A percentile compares a stretch with the other conserved stretches of the same genome.
These are phyloP conservation scores for Eucalyptus decipiens DNA, from an alignment of 345 rosid genomes.

Conservation along the genomic window DNA sequence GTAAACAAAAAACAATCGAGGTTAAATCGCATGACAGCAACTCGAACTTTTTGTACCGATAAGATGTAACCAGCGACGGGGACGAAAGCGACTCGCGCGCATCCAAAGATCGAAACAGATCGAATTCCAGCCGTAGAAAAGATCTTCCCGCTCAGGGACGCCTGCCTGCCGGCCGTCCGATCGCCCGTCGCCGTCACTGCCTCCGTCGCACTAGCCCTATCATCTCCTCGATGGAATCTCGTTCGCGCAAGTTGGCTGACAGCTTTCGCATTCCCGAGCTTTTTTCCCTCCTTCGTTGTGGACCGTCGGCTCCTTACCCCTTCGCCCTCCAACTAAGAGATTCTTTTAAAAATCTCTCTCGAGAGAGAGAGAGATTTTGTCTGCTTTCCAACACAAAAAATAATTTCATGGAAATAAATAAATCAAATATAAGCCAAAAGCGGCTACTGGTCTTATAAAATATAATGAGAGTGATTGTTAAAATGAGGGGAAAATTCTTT, in stretches of 20 bases:
- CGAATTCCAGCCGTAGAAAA: background rate
- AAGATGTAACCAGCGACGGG: background rate
- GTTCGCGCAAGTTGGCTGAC: background rate
- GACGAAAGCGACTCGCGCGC: background rate
- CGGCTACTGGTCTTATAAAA: background rate
- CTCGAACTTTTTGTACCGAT: background rate
- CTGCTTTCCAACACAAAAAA: background rate
- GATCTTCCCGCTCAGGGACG: background rate
- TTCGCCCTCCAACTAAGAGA: background rate
- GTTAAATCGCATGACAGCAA: background rate
- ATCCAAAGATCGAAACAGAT: background rate
- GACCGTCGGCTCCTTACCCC: slow-evolving; percentile 31
- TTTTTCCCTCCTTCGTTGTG: background rate
- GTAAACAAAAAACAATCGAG: background rate
- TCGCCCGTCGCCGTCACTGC: background rate
- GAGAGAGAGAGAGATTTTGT: background rate
- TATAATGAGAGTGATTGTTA: background rate
- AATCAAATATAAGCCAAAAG: background rate
- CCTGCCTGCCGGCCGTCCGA: background rate
- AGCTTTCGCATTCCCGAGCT: background rate
- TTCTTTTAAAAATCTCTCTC: background rate
- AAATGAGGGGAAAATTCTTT: background rate
- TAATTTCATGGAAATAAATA: background rate
- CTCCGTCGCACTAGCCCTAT: background rate
- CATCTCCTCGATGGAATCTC: background rate